Conservation (phyloP, 2,329 filamentous ascomycete species). For the Beauveria varroae region DNA sequence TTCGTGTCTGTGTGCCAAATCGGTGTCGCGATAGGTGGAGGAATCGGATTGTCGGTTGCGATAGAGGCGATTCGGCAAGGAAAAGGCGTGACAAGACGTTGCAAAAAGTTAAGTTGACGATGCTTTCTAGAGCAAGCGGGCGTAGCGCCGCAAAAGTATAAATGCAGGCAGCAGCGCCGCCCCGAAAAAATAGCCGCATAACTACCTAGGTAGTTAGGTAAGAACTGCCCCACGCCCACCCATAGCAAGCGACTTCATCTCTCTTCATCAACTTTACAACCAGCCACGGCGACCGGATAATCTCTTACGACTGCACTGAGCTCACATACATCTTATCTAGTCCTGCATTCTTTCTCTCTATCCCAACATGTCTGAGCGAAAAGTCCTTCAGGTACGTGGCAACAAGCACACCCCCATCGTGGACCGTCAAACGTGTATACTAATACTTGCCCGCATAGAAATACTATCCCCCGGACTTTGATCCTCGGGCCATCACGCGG, state of each 20-base stretch:
- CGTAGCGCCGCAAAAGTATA: neutral
- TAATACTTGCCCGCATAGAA: conserved; percentile 27
- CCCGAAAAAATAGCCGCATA: neutral
- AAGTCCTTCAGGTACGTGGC: conserved; percentile 50
- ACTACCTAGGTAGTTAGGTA: neutral
- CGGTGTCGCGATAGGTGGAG: neutral
- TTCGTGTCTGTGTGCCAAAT: neutral
- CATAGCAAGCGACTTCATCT: neutral
- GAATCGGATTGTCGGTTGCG: neutral
- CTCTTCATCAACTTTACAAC: neutral
- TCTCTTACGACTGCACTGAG: neutral
- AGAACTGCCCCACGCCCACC: conserved; percentile 1
- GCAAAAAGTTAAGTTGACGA: neutral
- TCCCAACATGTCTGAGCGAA: conserved; percentile 71
- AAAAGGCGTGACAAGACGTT: neutral
- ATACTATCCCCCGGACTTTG: conserved; percentile 74
- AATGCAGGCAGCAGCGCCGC: neutral
- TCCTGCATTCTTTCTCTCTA: neutral
- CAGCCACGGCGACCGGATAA: neutral
- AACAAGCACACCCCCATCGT: neutral
- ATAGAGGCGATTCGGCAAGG: neutral
- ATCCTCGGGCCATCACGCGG: conserved; percentile 71
- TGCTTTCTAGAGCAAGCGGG: neutral
- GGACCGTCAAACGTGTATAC: neutral
- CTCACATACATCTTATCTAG: neutral